Evolutionary conservation across 768 basidiomycete species (phyloP), one percentile per base, ranked within the genome.

Genomic region (Lyophyllum semitale): DNA sequence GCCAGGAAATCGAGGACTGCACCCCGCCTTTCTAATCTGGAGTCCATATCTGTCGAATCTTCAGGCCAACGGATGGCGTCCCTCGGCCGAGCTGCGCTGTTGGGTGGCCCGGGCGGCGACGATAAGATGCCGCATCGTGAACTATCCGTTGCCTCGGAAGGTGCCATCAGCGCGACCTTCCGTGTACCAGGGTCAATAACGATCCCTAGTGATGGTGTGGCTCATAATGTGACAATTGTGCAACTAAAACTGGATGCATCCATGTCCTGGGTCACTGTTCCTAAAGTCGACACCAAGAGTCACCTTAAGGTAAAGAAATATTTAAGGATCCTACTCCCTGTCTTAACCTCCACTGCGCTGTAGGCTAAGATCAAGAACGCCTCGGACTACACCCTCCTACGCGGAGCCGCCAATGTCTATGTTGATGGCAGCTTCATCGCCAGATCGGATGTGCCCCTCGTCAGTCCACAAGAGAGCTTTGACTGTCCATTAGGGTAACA

Each of bases 361-460:
- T 18, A 76, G 76, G 73, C 74, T 0, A 69, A 68, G 29, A 70
- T 78, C 8, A 68, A 64, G 48, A 78, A 78, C 54, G 65, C 67
- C 1, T 76, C 75, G 0, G 71, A 76, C 33, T 77, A 71, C 45
- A 68, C 73, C 1, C 60, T 78, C 8, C 59, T 77, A 13, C 57
- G 53, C 2, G 77, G 77, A 0, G 59, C 50, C 1, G 73, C 72
- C 0, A 76, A 68, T 47, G 65, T 77, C 26, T 77, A 74, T 51
- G 72, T 78, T 2, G 73, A 78, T 50, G 75, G 76, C 8, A 74
- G 71, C 54, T 77, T 77, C 61, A 75, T 73, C 8, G 70, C 75
- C 18, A 63, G 67, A 8, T 71, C 73, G 1, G 46, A 48, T n/a
- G 54, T 79, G 7, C 69, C 72, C 2, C 48, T 57, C 0, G 74